Evolutionary conservation across 129 eudicot genomes (phyloP).

Genomic region (Centaurea solstitialis): DNA sequence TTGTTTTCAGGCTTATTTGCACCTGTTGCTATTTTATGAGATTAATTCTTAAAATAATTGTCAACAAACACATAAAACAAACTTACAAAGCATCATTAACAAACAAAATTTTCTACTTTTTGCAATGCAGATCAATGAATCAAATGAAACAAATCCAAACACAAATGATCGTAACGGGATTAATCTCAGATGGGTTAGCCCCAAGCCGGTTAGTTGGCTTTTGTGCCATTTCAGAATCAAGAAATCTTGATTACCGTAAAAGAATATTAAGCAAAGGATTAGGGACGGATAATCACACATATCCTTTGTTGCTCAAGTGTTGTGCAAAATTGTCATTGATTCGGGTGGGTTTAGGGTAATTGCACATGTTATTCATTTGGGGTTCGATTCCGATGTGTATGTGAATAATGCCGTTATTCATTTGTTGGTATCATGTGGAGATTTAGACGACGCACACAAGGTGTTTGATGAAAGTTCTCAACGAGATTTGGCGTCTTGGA

Average conservation of each 20-base stretch:
- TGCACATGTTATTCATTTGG: slow-evolving; percentile 51
- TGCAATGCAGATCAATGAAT: slow-evolving; percentile 49
- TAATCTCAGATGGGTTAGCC: slow-evolving; percentile 43
- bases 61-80: too few relatives aligned
- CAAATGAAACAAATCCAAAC: slow-evolving; percentile 59
- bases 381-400: slow-evolving; percentile 40
- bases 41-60: too few relatives aligned
- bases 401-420: slow-evolving; percentile 56
- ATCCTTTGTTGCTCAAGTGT: slow-evolving; percentile 52
- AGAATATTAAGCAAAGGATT: slow-evolving; percentile 13
- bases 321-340: slow-evolving; percentile 38
- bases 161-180: slow-evolving; percentile 50
- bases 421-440: slow-evolving; percentile 51
- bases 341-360: slow-evolving; percentile 40
- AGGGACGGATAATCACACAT: slow-evolving; percentile 54
- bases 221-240: slow-evolving; percentile 44
- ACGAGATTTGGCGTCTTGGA: slow-evolving; percentile 57
- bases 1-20: too few relatives aligned
- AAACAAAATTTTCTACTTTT: too few relatives aligned
- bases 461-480: slow-evolving; percentile 49
- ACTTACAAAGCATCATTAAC: too few relatives aligned
- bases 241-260: slow-evolving; percentile 37
- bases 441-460: slow-evolving; percentile 35
- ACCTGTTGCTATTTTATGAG: too few relatives aligned
- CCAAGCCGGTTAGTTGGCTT: slow-evolving; percentile 57